Base-by-base conservation (phyloP, 2,329 filamentous ascomycete genomes). In the Xylariaceae sp. region DNA sequence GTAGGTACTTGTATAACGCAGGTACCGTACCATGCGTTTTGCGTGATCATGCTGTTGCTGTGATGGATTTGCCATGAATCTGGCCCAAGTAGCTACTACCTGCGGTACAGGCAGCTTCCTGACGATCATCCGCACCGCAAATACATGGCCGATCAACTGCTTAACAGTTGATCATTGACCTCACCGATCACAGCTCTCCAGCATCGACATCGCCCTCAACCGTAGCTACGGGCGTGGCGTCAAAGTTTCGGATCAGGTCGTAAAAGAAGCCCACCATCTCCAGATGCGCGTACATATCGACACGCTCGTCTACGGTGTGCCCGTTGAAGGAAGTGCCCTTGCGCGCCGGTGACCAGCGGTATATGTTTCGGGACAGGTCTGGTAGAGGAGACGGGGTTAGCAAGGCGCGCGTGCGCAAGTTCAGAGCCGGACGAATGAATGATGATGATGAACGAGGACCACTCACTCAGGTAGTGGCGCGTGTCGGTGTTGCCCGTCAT, bases 201-300 rank as follows among this genome's bases (percentile, higher is more conserved):
- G 43, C 29, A 11, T 32, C 27, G 7, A 10, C 4, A 4, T 33
- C 29, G 12, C 31, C 26, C 17, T 43, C 34, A 7, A 33, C 34
- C 18, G 37, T 18, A 6, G 36, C 40, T 3, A 39, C 49, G 15
- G 41, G 40, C 17, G 53, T 47, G 18, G 45, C 50, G 35, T 60
- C 57, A 40, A 60, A 59, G 31, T 60, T 60, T 37, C 58, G 41
- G 12, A 60, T 51, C 36, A 60, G 41, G 32, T 60, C 52, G 28
- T 60, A 59, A 30, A 63, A 64, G 32, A 64, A 61, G 13, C 49
- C 51, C 10, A 60, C 46, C 2, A 53, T 49, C 40, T 63, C 59
- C 38, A 63, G 35, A 37, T 64, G 60, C 10, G 50, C 46, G 8
- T 53, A 48, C 59, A 64, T 62, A 15, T 60, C 53, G 23, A 61